Conservation (phyloP, 1,284 basidiomycete genomes). For the Austroboletus rostrupii region DNA sequence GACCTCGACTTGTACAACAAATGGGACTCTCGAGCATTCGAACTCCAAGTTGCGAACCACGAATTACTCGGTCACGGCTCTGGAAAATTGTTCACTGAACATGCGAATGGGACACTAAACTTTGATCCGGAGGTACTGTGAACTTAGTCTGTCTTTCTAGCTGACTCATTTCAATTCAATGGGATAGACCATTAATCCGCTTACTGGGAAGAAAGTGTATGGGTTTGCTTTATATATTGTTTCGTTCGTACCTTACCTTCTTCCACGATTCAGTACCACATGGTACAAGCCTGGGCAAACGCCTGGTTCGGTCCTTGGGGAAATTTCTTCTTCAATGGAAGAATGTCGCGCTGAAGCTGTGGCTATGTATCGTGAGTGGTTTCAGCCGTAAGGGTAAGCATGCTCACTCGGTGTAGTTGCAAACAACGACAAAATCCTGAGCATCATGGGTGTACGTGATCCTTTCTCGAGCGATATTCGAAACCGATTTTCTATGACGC, state of each 20-base stretch:
- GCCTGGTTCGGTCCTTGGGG: slow-evolving; percentile 72
- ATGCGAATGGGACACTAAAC: slow-evolving; percentile 70
- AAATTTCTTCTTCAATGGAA: slow-evolving; percentile 83
- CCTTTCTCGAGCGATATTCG: background rate
- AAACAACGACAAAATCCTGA: slow-evolving; percentile 66
- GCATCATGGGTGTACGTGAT: slow-evolving; percentile 66
- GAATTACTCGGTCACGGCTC: slow-evolving; percentile 78
- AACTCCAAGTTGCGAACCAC: slow-evolving; percentile 84
- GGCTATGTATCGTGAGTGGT: slow-evolving; percentile 63
- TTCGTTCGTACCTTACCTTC: background rate
- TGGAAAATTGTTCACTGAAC: slow-evolving; percentile 77
- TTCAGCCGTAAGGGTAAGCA: background rate
- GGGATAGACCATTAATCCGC: slow-evolving; percentile 67
- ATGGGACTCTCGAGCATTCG: slow-evolving; percentile 76
- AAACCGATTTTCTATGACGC: background rate
- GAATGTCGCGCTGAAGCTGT: slow-evolving; percentile 85
- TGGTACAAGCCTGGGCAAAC: slow-evolving; percentile 87
- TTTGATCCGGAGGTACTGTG: slow-evolving; percentile 56
- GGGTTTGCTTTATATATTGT: slow-evolving; percentile 13
- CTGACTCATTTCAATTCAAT: background rate
- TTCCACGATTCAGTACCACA: slow-evolving; percentile 43
- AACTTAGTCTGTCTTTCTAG: slow-evolving; percentile 33
- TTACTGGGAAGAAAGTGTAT: slow-evolving; percentile 77
- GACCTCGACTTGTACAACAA: slow-evolving; percentile 67
- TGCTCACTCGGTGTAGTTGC: slow-evolving; percentile 47